Evolutionary conservation across 2,329 filamentous ascomycete genomes (phyloP).

Genomic region (Fusarium tupiense): DNA sequence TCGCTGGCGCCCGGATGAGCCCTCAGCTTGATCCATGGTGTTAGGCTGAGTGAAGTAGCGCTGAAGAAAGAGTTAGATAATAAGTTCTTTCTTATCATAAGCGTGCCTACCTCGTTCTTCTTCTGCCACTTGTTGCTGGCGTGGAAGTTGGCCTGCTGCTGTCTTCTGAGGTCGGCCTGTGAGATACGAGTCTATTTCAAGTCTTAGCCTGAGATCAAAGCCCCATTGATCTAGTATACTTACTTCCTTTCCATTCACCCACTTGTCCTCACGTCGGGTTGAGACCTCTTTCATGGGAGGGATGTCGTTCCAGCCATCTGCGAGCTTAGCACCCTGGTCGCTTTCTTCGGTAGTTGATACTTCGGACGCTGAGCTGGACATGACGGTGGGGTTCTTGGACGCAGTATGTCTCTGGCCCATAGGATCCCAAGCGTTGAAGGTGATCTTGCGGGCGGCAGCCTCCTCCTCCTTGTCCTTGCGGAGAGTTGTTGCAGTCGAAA

Average conservation of each 20-base stretch:
- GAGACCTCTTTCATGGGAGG: background rate
- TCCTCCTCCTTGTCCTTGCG: conserved; percentile 22
- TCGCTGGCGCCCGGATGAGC: background rate
- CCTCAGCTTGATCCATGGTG: background rate
- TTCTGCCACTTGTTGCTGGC: background rate
- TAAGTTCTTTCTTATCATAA: background rate
- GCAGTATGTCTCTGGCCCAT: conserved; percentile 35
- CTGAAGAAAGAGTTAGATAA: background rate
- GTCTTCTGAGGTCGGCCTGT: conserved; percentile 28
- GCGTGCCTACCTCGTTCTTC: background rate
- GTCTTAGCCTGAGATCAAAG: background rate
- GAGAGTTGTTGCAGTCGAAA: conserved; percentile 47
- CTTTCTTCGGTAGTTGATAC: conserved; percentile 6
- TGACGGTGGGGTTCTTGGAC: conserved; percentile 38
- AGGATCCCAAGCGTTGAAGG: conserved; percentile 48
- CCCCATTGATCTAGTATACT: background rate
- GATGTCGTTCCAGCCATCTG: conserved; percentile 17
- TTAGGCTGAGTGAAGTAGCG: background rate
- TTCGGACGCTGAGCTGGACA: conserved; percentile 26
- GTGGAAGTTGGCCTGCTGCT: background rate
- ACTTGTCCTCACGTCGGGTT: conserved; percentile 26
- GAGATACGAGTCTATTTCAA: conserved; percentile 25
- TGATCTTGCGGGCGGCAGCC: background rate
- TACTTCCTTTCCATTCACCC: conserved; percentile 40
- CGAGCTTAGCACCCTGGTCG: conserved; percentile 14